These are phyloP conservation scores for Podospora didyma DNA, from an alignment of 495 filamentous ascomycete species.

Conservation along the genomic window DNA sequence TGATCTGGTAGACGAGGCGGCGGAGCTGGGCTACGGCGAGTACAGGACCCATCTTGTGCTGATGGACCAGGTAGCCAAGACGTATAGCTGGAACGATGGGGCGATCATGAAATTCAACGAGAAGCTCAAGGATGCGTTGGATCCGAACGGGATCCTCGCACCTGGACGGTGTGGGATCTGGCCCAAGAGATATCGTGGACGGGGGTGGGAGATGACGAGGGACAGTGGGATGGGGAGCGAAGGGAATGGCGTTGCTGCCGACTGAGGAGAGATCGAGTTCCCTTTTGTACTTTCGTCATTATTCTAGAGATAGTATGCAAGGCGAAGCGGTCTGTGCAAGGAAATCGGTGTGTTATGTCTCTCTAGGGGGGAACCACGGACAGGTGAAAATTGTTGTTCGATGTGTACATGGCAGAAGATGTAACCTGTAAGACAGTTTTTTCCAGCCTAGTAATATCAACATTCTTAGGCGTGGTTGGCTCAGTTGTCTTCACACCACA, in stretches of 20 bases:
- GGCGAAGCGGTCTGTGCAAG: no score
- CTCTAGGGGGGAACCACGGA: no score
- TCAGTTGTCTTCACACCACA: no score
- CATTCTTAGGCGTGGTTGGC: no score
- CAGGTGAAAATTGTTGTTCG: no score
- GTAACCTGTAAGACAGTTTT: no score
- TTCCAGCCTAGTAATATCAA: no score
- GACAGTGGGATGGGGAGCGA: conserved; percentile 22
- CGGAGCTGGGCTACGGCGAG: conserved; percentile 51
- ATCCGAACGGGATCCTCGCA: conserved; percentile 55
- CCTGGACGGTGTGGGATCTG: conserved; percentile 56
- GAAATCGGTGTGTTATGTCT: no score
- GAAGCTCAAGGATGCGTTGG: conserved; percentile 53
- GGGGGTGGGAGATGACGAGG: conserved; percentile 33
- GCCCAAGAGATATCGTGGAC: conserved; percentile 45
- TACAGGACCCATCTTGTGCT: conserved; percentile 55
- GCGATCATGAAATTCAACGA: conserved; percentile 53
- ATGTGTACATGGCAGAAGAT: no score
- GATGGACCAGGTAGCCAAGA: conserved; percentile 53
- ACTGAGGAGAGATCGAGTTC: background rate
- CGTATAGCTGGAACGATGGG: conserved; percentile 53
- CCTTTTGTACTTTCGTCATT: no score
- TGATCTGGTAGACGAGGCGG: conserved; percentile 45
- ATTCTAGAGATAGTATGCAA: no score
- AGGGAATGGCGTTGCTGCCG: background rate